Evolutionary conservation across 257 asterid species (phyloP).

Genomic region (Leonotis leonurus): DNA sequence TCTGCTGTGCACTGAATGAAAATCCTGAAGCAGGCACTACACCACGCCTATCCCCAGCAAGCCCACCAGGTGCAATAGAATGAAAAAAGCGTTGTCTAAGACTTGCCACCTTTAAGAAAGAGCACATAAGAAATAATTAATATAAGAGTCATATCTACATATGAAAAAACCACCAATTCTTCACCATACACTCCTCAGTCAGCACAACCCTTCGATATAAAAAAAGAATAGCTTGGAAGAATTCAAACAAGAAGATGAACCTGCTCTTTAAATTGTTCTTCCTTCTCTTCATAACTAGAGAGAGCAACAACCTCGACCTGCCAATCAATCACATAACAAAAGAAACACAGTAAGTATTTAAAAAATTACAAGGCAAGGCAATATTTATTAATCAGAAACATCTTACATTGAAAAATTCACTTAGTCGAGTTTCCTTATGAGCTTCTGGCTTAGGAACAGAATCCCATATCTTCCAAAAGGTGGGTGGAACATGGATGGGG

Average conservation of each 20-base stretch:
- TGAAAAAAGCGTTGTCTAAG: conserved; percentile 83
- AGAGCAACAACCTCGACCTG: conserved; percentile 96
- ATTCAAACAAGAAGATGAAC: conserved; percentile 30
- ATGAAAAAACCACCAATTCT: conserved; percentile 1
- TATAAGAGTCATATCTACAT: conserved; percentile 8
- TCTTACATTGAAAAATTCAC: conserved; percentile 96
- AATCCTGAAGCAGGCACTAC: conserved; percentile 99
- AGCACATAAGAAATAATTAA: conserved; percentile 10
- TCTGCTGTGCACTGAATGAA: conserved; percentile 86
- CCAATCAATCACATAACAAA: conserved; percentile 18
- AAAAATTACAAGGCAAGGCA: not conserved
- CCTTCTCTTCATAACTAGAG: conserved; percentile 89
- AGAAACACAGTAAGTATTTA: not conserved
- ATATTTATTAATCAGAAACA: conserved; percentile 11
- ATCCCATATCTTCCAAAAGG: conserved; percentile 76
- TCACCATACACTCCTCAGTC: not conserved
- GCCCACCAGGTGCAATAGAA: conserved; percentile 98
- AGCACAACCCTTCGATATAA: conserved; percentile 7
- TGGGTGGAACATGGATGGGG: conserved; percentile 6
- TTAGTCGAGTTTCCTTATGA: conserved; percentile 77
- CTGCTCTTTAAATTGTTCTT: conserved; percentile 94
- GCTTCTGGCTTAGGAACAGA: conserved; percentile 90
- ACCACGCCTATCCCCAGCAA: conserved; percentile 98
- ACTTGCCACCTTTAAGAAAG: conserved; percentile 57
- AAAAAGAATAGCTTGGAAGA: not conserved